These are phyloP conservation scores for Flagelloscypha sp. DNA, from an alignment of 768 basidiomycete genomes.

Conservation along the genomic window DNA sequence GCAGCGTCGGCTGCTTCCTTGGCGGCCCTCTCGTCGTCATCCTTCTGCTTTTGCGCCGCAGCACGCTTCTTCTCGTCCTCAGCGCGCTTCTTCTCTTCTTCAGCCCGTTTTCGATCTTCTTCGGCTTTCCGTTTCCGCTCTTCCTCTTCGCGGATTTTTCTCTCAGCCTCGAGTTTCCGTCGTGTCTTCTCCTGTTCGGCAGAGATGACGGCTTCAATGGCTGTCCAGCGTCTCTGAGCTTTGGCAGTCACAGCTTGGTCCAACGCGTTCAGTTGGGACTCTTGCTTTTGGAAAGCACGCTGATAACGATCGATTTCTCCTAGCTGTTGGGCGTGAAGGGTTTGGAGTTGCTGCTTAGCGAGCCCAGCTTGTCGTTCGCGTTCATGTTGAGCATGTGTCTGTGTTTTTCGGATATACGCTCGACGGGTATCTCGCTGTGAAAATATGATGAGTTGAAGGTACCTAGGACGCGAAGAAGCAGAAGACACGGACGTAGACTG, in stretches of 20 bases:
- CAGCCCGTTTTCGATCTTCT: conserved; percentile 31
- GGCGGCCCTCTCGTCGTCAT: conserved; percentile 24
- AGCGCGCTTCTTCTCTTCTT: conserved; percentile 32
- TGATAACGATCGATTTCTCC: conserved; percentile 41
- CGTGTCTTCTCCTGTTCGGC: conserved; percentile 53
- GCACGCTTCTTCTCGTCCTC: conserved; percentile 27
- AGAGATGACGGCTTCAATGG: conserved; percentile 56
- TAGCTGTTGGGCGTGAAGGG: conserved; percentile 40
- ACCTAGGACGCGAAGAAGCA: neutral
- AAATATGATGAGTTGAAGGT: conserved; percentile 1
- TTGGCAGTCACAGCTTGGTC: too few species aligned
- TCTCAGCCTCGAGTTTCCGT: conserved; percentile 31
- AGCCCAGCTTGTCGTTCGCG: too few species aligned
- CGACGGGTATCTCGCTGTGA: conserved; percentile 38
- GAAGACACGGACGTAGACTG: conserved; percentile 37
- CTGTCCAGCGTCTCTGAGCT: conserved; percentile 43
- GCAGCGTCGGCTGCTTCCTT: conserved; percentile 26
- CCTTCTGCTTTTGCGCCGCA: conserved; percentile 21
- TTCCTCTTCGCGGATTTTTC: conserved; percentile 38
- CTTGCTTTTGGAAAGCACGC: conserved; percentile 34
- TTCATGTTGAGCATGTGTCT: conserved; percentile 26
- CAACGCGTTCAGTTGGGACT: conserved; percentile 37
- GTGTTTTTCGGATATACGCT: conserved; percentile 31
- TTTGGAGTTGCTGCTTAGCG: conserved; percentile 27
- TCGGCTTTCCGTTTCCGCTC: conserved; percentile 36